Conservation (phyloP, 208 protist species). For the Trypanosomatidae sp. region DNA sequence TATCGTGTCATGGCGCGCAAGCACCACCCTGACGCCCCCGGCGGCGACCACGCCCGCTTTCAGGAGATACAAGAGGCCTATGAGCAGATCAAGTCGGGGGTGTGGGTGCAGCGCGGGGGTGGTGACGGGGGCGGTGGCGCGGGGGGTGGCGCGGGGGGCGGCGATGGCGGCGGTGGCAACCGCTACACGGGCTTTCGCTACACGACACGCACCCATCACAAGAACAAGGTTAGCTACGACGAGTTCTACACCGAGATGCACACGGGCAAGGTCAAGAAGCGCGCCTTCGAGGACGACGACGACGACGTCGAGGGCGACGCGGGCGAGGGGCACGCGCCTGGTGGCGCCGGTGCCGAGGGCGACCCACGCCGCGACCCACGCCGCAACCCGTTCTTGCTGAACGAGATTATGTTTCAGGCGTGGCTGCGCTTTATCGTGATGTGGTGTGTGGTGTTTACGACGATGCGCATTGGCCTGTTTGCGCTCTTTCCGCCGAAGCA, state of each 20-base stretch:
- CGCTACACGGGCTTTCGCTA: slow-evolving; percentile 83
- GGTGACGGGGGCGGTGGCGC: slow-evolving; percentile 14
- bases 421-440: slow-evolving; percentile 82
- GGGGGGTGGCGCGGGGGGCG: slow-evolving; percentile 12
- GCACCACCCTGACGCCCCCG: slow-evolving; percentile 84
- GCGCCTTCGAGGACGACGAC: slow-evolving; percentile 74
- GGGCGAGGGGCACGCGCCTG: neutral
- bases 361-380: slow-evolving; percentile 47
- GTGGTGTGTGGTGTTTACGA: slow-evolving; percentile 68
- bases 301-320: slow-evolving; percentile 15
- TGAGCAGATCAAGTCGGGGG: slow-evolving; percentile 76
- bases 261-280: slow-evolving; percentile 66
- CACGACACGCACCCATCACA: slow-evolving; percentile 65
- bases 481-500: slow-evolving; percentile 70
- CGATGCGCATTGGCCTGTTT: slow-evolving; percentile 53
- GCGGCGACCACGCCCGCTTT: slow-evolving; percentile 77
- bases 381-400: slow-evolving; percentile 65
- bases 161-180: slow-evolving; percentile 29
- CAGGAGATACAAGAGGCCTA: slow-evolving; percentile 86
- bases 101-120: slow-evolving; percentile 61
- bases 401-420: slow-evolving; percentile 70
- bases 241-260: slow-evolving; percentile 88
- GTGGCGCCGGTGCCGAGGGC: slow-evolving; percentile 4
- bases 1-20: slow-evolving; percentile 80
- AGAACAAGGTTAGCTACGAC: slow-evolving; percentile 79